A percentile compares a stretch with the other conserved stretches of the same genome.
These are phyloP conservation scores for Sclerotinia spermophila DNA, from an alignment of 2,329 filamentous ascomycete species.

Conservation along the genomic window DNA sequence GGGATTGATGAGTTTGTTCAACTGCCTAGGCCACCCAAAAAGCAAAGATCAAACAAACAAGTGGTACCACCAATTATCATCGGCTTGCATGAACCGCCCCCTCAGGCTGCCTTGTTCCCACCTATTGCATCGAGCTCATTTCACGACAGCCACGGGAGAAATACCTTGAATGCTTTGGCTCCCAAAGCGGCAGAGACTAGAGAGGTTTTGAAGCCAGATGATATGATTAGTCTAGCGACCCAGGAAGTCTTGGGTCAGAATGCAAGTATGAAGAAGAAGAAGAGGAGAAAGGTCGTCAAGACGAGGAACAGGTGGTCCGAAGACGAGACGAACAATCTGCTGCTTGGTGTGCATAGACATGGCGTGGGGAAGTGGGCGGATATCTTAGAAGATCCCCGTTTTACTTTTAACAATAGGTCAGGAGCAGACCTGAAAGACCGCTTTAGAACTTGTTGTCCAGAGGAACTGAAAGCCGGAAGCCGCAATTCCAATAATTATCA, in stretches of 20 bases:
- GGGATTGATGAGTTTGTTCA: conserved; percentile 61
- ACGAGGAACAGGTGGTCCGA: conserved; percentile 62
- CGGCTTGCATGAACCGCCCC: conserved; percentile 59
- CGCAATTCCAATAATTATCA: neutral
- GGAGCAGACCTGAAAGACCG: conserved; percentile 63
- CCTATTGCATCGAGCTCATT: conserved; percentile 58
- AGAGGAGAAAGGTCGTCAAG: conserved; percentile 52
- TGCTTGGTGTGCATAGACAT: conserved; percentile 58
- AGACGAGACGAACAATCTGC: conserved; percentile 59
- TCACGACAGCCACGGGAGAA: conserved; percentile 45
- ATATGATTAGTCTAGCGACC: neutral
- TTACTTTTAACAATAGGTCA: conserved; percentile 57
- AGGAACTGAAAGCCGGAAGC: conserved; percentile 51
- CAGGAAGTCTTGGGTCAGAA: conserved; percentile 33
- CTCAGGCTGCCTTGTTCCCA: conserved; percentile 56
- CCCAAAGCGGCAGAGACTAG: conserved; percentile 24
- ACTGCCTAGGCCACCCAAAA: conserved; percentile 61
- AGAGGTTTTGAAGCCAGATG: conserved; percentile 5
- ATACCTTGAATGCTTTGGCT: conserved; percentile 35
- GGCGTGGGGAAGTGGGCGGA: conserved; percentile 64
- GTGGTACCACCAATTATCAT: conserved; percentile 63
- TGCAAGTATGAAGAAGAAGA: conserved; percentile 41
- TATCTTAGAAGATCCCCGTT: conserved; percentile 59
- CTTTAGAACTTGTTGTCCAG: conserved; percentile 62
- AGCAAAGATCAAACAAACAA: conserved; percentile 55